Evolutionary conservation across 1,284 basidiomycete species (phyloP), one percentile per base, ranked within the genome.

Genomic region (Apiotrichum porosum): DNA sequence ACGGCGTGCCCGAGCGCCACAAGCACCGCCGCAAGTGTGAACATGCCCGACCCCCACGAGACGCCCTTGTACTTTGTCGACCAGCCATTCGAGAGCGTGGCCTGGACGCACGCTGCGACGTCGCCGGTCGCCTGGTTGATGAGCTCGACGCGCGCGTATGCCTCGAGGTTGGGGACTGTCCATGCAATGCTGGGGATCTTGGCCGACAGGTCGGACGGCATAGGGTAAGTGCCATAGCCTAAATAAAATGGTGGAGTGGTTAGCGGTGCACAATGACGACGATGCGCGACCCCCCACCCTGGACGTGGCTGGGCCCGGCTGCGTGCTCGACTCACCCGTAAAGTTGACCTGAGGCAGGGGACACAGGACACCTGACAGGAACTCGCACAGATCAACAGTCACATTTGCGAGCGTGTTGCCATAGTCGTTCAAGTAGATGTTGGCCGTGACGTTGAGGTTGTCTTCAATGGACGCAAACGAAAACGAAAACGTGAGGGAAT

Each of bases 51-150:
- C 0, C 80, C 78, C 86, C 88, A 94, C 61, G 83, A 79, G 13
- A 90, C 91, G 3, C 80, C 82, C 4, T 74, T 67, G 68, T 88
- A 86, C 50, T 82, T 81, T 0, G 83, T 81, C 1, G 89, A 88
- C 81, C 84, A 85, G 10, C 93, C 92, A 66, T 97, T 98, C 18
- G 87, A 84, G 4, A 97, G 76, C 1, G 91, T 94, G 9, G 90
- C 82, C 69, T 94, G 90, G 4, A 97, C 79, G 61, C 93, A 98
- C 0, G 90, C 89, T 37, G 85, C 87, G 51, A 88, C 77, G 5
- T 82, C 71, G 37, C 82, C 81, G 2, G 85, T 85, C 39, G 76
- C 74, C 32, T 81, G 77, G 54, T 89, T 82, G 1, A 77, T 80
- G 21, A 97, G 79, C 9, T 83, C 81, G 43, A 98, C 75, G 55